Conservation (phyloP, 2,329 filamentous ascomycete species). For the Fonsecaea multimorphosa region DNA sequence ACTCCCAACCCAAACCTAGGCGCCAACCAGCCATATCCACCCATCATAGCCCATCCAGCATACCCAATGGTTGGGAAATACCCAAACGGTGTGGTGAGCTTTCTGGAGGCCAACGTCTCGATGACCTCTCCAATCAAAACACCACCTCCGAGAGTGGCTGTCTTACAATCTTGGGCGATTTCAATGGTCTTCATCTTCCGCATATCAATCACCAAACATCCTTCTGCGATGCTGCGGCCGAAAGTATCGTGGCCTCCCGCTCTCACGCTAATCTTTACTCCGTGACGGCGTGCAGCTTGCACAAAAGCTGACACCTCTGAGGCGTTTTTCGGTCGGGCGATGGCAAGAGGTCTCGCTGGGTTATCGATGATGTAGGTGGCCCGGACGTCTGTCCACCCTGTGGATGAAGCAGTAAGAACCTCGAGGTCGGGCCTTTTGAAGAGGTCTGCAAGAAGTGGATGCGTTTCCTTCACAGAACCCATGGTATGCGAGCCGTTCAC, state of each 20-base stretch:
- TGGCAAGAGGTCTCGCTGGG: constrained; percentile 11
- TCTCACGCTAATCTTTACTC: constrained; percentile 17
- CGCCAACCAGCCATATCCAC: constrained; percentile 19
- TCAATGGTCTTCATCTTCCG: constrained; percentile 10
- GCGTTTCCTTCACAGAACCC: neutral
- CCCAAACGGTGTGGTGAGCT: constrained; percentile 16
- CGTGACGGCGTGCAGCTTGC: constrained; percentile 7
- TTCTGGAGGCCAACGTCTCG: constrained; percentile 1
- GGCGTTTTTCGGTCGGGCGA: constrained; percentile 14
- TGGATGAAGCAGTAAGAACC: neutral
- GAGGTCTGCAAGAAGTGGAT: constrained; percentile 13
- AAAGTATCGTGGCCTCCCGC: constrained; percentile 16
- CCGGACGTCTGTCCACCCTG: constrained; percentile 4
- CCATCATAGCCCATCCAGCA: constrained; percentile 21
- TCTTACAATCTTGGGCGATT: constrained; percentile 2
- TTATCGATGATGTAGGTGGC: constrained; percentile 7
- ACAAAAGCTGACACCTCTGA: constrained; percentile 5
- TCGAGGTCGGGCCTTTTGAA: constrained; percentile 2
- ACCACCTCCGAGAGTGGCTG: constrained; percentile 16
- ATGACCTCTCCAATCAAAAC: constrained; percentile 10
- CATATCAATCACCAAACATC: constrained; percentile 13
- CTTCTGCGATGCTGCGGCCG: constrained; percentile 9
- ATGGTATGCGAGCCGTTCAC: neutral
- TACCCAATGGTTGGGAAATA: constrained; percentile 15
- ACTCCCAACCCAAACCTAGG: constrained; percentile 13